These are phyloP conservation scores for Pseudohyphozyma bogoriensis DNA, from an alignment of 768 basidiomycete species.

Conservation along the genomic window DNA sequence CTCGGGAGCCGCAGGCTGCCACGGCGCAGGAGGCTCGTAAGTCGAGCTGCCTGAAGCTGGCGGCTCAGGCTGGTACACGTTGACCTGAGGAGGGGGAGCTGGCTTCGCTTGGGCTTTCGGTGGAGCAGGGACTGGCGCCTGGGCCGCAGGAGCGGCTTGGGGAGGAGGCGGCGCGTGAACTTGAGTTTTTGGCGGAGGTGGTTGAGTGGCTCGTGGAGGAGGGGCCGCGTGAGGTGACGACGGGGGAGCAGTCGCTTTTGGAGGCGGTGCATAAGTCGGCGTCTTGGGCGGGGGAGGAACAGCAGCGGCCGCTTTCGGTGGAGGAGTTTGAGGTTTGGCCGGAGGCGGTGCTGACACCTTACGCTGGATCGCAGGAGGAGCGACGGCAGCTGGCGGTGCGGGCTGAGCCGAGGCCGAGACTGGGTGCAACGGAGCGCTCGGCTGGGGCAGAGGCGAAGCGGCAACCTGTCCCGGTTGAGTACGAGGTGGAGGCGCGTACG, in stretches of 20 bases:
- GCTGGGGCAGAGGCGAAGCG: neutral
- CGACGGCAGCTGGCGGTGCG: neutral
- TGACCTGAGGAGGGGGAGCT: neutral
- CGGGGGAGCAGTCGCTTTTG: neutral
- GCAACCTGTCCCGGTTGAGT: neutral
- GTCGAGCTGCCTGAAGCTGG: neutral
- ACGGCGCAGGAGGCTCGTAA: neutral
- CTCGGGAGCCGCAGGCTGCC: conserved; percentile 2
- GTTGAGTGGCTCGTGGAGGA: neutral
- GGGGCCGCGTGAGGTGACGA: neutral
- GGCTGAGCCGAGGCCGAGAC: no score
- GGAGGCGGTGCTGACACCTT: no score
- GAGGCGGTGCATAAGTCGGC: neutral
- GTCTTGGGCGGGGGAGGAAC: neutral
- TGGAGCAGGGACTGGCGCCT: neutral
- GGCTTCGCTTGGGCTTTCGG: neutral
- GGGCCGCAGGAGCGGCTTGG: neutral
- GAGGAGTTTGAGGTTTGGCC: no score
- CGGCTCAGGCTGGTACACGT: neutral
- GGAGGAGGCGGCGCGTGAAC: neutral
- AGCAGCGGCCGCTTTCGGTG: neutral
- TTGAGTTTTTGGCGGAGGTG: no score
- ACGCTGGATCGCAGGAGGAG: neutral
- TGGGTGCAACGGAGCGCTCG: no score
- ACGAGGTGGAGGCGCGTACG: no score